These are phyloP conservation scores for Ascocoryne sarcoides DNA, from an alignment of 2,329 filamentous ascomycete species.

Conservation along the genomic window DNA sequence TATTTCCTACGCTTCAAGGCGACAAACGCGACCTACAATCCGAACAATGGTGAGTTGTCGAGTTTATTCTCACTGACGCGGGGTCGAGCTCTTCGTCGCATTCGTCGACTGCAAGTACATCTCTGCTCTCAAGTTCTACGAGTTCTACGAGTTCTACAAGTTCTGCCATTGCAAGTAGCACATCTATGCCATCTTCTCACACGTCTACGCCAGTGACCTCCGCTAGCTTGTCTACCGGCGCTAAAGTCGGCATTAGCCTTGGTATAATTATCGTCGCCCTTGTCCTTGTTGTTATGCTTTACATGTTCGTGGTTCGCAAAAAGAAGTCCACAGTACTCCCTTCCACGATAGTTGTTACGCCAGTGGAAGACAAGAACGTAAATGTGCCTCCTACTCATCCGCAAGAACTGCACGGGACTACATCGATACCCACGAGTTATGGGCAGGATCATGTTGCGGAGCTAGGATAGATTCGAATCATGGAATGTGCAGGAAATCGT, in stretches of 20 bases:
- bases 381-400: too few species aligned
- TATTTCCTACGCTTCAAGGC: slow-evolving; percentile 11
- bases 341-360: too few species aligned
- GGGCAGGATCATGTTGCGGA: too few species aligned
- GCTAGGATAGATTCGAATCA: too few species aligned
- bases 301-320: too few species aligned
- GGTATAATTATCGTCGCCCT: not conserved
- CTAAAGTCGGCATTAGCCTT: slow-evolving; percentile 7
- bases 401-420: too few species aligned
- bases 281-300: too few species aligned
- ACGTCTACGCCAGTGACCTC: not conserved
- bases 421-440: too few species aligned
- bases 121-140: not conserved
- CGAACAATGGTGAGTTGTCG: slow-evolving; percentile 3
- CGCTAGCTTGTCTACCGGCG: slow-evolving; percentile 3
- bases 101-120: not conserved
- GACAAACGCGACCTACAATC: slow-evolving; percentile 2
- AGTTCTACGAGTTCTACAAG: not conserved
- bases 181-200: not conserved
- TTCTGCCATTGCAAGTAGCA: not conserved
- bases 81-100: slow-evolving; percentile 5
- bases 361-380: too few species aligned
- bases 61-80: slow-evolving; percentile 1
- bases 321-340: too few species aligned
- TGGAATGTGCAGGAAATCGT: too few species aligned